Percentiles rank a stretch among this genome's conserved stretches.
Evolutionary conservation across 139 green algal species (phyloP).

Genomic region (Parachlorella kessleri): DNA sequence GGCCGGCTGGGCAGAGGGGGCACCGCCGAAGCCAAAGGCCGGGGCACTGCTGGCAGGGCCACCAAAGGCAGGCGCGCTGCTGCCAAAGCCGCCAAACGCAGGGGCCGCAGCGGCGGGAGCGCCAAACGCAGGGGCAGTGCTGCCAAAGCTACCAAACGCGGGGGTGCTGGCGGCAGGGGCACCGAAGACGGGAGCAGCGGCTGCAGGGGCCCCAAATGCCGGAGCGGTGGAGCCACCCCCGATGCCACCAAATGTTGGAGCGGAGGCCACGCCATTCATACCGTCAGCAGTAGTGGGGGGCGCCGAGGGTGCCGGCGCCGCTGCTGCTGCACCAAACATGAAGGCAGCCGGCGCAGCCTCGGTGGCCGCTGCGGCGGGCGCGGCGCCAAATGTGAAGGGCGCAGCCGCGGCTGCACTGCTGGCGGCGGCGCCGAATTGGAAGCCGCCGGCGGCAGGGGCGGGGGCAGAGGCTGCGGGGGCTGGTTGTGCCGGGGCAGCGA

Average conservation of each 20-base stretch:
- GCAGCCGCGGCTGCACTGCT: neutral
- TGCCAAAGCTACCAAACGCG: too few species aligned
- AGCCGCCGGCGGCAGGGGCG: neutral
- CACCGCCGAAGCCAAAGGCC: neutral
- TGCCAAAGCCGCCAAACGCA: neutral
- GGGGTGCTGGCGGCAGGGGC: neutral
- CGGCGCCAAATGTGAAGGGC: conserved; percentile 1
- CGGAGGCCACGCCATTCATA: too few species aligned
- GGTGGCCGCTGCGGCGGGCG: neutral
- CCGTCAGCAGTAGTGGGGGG: too few species aligned
- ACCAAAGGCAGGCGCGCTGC: neutral
- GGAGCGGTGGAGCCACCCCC: neutral
- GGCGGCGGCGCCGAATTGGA: neutral
- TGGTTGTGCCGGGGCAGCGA: neutral
- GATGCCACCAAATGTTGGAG: too few species aligned
- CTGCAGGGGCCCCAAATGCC: neutral
- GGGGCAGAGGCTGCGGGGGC: neutral
- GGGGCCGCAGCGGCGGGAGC: conserved; percentile 5
- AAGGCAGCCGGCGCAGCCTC: neutral
- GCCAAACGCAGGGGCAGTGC: conserved; percentile 2
- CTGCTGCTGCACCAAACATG: conserved; percentile 12
- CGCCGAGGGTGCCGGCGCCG: neutral
- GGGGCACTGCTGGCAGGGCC: neutral
- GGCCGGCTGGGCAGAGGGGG: neutral
- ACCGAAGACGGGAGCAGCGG: neutral